A percentile compares a stretch with the other conserved stretches of the same genome.
These are phyloP conservation scores for Globisporangium paddicum DNA, from an alignment of 352 stramenopile species.

Conservation along the genomic window DNA sequence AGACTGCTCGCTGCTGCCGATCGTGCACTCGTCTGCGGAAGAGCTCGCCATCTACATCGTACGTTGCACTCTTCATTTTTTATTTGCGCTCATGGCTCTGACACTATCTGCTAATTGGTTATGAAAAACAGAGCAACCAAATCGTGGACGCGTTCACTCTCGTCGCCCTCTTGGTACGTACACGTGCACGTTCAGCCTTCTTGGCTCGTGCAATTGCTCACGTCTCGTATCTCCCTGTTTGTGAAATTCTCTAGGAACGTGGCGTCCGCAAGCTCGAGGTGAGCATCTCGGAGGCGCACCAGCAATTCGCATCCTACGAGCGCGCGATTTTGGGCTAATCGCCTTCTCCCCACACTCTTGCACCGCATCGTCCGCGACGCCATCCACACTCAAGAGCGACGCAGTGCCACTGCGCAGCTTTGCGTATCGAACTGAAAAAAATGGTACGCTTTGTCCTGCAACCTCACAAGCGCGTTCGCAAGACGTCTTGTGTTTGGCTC, in stretches of 20 bases:
- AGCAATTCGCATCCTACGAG: conserved; percentile 88
- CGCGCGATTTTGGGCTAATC: conserved; percentile 52
- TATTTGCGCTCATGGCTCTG: neutral
- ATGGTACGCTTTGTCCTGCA: neutral
- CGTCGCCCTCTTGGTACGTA: conserved; percentile 53
- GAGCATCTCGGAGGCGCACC: conserved; percentile 90
- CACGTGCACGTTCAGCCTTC: neutral
- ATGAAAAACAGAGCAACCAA: conserved; percentile 65
- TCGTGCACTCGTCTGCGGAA: conserved; percentile 96
- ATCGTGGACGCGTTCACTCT: conserved; percentile 84
- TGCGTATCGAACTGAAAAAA: neutral
- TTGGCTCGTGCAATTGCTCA: neutral
- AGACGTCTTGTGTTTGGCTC: neutral
- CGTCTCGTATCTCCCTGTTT: neutral
- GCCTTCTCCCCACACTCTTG: neutral
- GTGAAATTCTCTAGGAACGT: conserved; percentile 37
- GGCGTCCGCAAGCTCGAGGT: conserved; percentile 90
- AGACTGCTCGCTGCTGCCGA: conserved; percentile 95
- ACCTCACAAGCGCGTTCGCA: neutral
- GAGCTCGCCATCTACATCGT: conserved; percentile 95
- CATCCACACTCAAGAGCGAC: no score
- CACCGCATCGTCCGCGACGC: neutral
- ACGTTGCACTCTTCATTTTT: conserved; percentile 16
- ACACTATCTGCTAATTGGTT: conserved; percentile 1
- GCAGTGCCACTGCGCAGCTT: neutral